Conservation (phyloP, 306 rosid species). For the Inga oerstediana region DNA sequence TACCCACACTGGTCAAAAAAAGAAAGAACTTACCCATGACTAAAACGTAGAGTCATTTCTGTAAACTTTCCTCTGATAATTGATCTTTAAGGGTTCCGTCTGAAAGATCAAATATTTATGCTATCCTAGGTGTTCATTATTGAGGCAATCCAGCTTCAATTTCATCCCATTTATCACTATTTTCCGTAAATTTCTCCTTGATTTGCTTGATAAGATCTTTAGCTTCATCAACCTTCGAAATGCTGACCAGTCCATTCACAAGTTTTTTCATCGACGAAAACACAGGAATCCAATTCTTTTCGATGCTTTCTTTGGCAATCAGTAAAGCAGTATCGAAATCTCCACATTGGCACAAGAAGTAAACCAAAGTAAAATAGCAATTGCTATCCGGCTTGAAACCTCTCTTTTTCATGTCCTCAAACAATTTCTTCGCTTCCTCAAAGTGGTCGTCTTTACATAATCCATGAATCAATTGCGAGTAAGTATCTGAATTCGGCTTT, state of each 20-base stretch:
- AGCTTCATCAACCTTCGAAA: slow-evolving; percentile 61
- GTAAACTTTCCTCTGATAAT: slow-evolving; percentile 4
- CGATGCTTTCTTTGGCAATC: slow-evolving; percentile 61
- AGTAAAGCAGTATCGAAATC: slow-evolving; percentile 60
- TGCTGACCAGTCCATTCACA: slow-evolving; percentile 69
- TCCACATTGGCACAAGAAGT: slow-evolving; percentile 51
- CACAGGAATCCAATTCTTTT: slow-evolving; percentile 73
- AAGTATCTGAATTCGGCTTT: slow-evolving; percentile 63
- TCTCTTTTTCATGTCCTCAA: slow-evolving; percentile 54
- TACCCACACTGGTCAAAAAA: background rate
- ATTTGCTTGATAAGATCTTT: slow-evolving; percentile 56
- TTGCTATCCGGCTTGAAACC: slow-evolving; percentile 49
- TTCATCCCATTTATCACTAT: slow-evolving; percentile 64
- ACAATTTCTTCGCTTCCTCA: slow-evolving; percentile 65
- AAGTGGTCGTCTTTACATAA: slow-evolving; percentile 68
- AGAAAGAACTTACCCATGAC: slow-evolving; percentile 6
- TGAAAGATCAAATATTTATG: slow-evolving; percentile 4
- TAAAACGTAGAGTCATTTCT: slow-evolving; percentile 5
- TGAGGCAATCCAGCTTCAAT: slow-evolving; percentile 70
- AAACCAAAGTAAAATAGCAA: slow-evolving; percentile 58
- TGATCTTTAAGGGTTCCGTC: slow-evolving; percentile 15
- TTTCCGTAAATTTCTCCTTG: slow-evolving; percentile 63
- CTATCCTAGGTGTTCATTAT: slow-evolving; percentile 31
- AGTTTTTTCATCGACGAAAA: slow-evolving; percentile 63
- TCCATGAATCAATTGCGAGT: slow-evolving; percentile 70